phyloP scores from a whole-genome alignment of 2,329 filamentous ascomycete genomes.

The Colletotrichum lini region DNA sequence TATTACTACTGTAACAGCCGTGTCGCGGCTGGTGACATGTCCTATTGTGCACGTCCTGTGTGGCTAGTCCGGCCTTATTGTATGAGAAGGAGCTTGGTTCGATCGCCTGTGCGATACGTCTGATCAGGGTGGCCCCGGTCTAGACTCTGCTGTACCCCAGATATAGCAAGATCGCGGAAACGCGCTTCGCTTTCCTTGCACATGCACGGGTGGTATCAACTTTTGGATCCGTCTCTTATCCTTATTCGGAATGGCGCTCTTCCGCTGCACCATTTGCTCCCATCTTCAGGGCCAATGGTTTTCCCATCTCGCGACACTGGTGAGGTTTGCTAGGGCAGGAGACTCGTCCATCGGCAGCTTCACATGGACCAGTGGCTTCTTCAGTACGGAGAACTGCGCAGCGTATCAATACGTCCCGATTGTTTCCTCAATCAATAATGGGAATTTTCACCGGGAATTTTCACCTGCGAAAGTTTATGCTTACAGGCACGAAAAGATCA shows the following conservation, averaged over 20 bases:
- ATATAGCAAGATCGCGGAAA: neutral
- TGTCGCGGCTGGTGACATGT: constrained; percentile 33
- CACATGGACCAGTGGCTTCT: neutral
- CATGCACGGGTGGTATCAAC: constrained; percentile 21
- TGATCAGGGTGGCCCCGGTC: constrained; percentile 1
- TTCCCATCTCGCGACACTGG: neutral
- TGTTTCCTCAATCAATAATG: neutral
- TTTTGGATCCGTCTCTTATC: constrained; percentile 15
- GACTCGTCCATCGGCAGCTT: neutral
- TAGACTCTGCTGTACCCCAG: neutral
- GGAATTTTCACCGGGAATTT: too few relatives aligned
- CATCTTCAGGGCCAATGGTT: constrained; percentile 2
- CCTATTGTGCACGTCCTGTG: constrained; percentile 21
- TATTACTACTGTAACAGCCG: constrained; percentile 38
- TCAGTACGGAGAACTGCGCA: neutral
- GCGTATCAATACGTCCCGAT: neutral
- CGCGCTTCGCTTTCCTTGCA: constrained; percentile 8
- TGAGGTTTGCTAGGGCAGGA: neutral
- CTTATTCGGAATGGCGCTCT: constrained; percentile 10
- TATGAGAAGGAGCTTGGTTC: constrained; percentile 8
- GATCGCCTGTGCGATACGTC: neutral
- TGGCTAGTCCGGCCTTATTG: neutral
- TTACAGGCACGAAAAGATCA: too few relatives aligned
- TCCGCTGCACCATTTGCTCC: constrained; percentile 19
- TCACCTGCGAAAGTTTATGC: too few relatives aligned